Evolutionary conservation across 495 filamentous ascomycete species (phyloP), one percentile per base, ranked within the genome.

Genomic region (Penicillium tannophilum): DNA sequence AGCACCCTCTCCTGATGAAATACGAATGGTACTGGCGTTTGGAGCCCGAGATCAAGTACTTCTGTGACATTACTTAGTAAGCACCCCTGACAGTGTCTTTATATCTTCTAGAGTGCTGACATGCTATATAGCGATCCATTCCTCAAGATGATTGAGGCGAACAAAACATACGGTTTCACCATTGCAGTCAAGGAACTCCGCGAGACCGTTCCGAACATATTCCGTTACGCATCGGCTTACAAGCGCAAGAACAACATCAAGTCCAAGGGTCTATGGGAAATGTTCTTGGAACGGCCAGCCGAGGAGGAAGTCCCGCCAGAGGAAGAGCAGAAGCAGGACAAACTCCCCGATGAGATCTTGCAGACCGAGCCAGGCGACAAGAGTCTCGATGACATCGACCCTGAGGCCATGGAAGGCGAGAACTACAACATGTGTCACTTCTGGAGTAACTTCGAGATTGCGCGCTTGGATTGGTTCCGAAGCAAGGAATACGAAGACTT

Each of bases 361-460:
- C 84, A 84, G 66, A 85, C 81, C 56, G 90, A 97, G 60, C 88
- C 91, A 11, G 87, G 87, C 45, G 82, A 85, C 52, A 86, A 85
- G 55, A 83, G 82, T 28, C 71, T 91, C 16, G 87, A 89, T 36
- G 90, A 96, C 47, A 86, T 97, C 45, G 91, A 98, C 69, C 84
- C 87, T 0, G 95, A 98, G 68, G 86, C 88, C 17, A 99, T 99
- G 94, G 95, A 97, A 69, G 90, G 91, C 58, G 94, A 99, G 68
- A 89, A 84, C 62, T 99, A 99, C 79, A 99, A 99, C 79, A 99
- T 99, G 94, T 99, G 94, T 76, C 94, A 99, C 81, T 99, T 98
- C 82, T 99, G 94, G 94, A 96, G 91, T 80, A 99, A 99, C 72
- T 99, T 99, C 58, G 94, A 99, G 76, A 99, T 99, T 76, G 94